Evolutionary conservation across 2,329 filamentous ascomycete genomes (phyloP).

Genomic region (Chalara sp.): DNA sequence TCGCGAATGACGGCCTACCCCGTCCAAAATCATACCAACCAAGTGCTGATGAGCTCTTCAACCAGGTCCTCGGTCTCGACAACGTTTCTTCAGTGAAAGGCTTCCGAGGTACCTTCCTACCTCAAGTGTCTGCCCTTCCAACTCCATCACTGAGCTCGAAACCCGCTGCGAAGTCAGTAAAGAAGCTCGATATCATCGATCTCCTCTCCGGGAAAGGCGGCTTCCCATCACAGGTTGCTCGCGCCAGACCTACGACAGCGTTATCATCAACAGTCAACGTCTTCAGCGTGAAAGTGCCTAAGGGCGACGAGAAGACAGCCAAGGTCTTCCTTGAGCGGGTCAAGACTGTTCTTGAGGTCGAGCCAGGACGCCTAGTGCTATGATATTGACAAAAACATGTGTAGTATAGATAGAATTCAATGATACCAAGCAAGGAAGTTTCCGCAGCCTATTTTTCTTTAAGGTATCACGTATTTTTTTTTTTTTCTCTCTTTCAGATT

Average conservation of each 20-base stretch:
- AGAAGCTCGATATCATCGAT: constrained; percentile 74
- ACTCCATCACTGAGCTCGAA: constrained; percentile 27
- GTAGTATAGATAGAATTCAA: neutral
- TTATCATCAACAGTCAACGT: constrained; percentile 59
- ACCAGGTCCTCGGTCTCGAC: constrained; percentile 73
- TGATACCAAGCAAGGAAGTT: too few species aligned
- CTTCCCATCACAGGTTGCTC: constrained; percentile 8
- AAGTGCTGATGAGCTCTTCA: constrained; percentile 77
- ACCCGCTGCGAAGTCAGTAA: constrained; percentile 28
- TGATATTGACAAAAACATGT: constrained; percentile 28
- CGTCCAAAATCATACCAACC: constrained; percentile 56
- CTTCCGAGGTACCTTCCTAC: constrained; percentile 59
- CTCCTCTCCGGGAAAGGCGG: constrained; percentile 52
- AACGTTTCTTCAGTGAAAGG: constrained; percentile 41
- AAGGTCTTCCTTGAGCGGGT: constrained; percentile 77
- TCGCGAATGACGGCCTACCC: constrained; percentile 85
- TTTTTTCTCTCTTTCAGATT: too few species aligned
- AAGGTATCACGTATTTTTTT: too few species aligned
- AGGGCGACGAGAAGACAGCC: constrained; percentile 75
- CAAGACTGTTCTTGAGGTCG: constrained; percentile 74
- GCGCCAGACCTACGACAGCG: constrained; percentile 35
- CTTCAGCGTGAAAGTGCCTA: constrained; percentile 75
- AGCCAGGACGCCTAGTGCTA: constrained; percentile 68
- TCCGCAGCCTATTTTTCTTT: too few species aligned
- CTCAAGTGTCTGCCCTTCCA: constrained; percentile 60